Conservation (phyloP, 306 rosid genomes). For the Medicago truncatula region DNA sequence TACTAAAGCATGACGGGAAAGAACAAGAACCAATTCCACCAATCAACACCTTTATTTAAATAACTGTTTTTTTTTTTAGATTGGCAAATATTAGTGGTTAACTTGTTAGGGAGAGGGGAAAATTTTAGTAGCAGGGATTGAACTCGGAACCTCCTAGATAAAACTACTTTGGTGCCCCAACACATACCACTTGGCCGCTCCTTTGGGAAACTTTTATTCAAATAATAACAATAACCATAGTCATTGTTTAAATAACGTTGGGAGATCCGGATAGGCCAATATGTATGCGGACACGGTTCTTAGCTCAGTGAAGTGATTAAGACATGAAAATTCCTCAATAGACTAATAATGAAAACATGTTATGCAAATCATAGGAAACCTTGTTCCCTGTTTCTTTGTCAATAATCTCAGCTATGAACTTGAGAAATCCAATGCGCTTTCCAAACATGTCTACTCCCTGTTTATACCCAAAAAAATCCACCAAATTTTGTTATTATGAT, state of each 20-base stretch:
- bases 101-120: too few relatives aligned
- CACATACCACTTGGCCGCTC: too few relatives aligned
- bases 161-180: too few relatives aligned
- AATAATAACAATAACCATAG: background rate
- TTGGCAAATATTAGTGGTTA: too few relatives aligned
- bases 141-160: too few relatives aligned
- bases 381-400: conserved; percentile 76
- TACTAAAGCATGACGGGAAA: background rate
- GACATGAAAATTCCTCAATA: conserved; percentile 13
- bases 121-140: too few relatives aligned
- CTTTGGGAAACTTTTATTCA: too few relatives aligned
- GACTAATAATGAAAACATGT: conserved; percentile 17
- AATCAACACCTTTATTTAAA: conserved; percentile 7
- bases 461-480: conserved; percentile 5
- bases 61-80: too few relatives aligned
- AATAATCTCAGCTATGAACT: conserved; percentile 82
- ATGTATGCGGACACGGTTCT: background rate
- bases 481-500: background rate
- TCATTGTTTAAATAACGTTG: background rate
- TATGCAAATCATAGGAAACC: conserved; percentile 52
- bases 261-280: conserved; percentile 12
- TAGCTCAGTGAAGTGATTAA: background rate
- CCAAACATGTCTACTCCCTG: conserved; percentile 98
- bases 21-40: conserved; percentile 5
- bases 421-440: conserved; percentile 81